Base-by-base conservation (phyloP, 176 grass and related monocot species). In the Ensete glaucum region DNA sequence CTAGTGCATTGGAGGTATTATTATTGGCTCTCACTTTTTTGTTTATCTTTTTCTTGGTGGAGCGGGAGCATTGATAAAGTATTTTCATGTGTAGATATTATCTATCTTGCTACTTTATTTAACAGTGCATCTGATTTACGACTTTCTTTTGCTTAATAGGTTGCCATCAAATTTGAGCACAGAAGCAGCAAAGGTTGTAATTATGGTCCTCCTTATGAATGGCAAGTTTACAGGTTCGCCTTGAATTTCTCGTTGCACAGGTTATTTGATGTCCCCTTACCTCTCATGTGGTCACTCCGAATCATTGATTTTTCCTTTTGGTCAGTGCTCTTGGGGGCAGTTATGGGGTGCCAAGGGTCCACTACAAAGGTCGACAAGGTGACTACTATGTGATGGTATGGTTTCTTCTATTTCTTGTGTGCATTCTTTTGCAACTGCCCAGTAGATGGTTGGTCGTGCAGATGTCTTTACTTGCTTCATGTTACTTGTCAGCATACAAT, bases 141-240 rank as follows among this genome's bases (percentile, higher is more conserved):
- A 11, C 16, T 0, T 57, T 9, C 20, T 15, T 74, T 74, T 74
- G 53, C 13, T 60, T 27, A 76, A 25, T 81, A 96, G 92, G 86
- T 96, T 71, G 92, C 92, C n/a, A 75, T 96, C 19, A 96, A 96
- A 85, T 83, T 96, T 66, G 92, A 96, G 84, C 92, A 96, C 62
- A 82, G 84, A 56, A 96, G 55, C 64, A 96, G 92, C 79, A 96
- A 96, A 73, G 88, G 88, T 57, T 96, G 92, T 50, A 89, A 79
- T 54, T 89, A 96, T 78, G 92, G 80, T 0, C 92, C 92, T 58
- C 92, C 92, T 67, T 91, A 85, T 15, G 92, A 96, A 80, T 96
- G 92, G 92, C 92, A 96, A 63, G 84, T 96, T 89, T 91, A 96
- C 77, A 78, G 67, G 77, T 87, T 64, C 77, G 20, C 1, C 57